Evolutionary conservation across 192 early-diverging fungal species (phyloP).

Genomic region (Mycoemilia scoparia): DNA sequence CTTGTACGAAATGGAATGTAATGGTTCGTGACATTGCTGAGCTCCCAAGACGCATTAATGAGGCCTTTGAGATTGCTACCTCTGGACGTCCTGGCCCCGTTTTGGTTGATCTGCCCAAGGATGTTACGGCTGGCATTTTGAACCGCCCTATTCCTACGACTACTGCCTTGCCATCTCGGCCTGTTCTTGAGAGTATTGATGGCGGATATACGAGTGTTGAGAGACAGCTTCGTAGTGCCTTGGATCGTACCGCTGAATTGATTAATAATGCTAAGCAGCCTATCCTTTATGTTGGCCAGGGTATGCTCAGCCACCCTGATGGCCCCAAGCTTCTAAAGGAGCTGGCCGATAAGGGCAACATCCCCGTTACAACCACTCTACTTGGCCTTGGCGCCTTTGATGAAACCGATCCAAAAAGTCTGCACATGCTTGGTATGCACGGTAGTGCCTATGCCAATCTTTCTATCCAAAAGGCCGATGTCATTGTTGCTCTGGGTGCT

Average conservation of each 20-base stretch:
- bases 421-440: slow-evolving; percentile 99
- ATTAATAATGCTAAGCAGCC: slow-evolving; percentile 81
- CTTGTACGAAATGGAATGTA: slow-evolving; percentile 99
- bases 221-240: slow-evolving; percentile 29
- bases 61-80: slow-evolving; percentile 94
- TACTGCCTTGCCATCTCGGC: slow-evolving; percentile 51
- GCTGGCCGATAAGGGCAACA: slow-evolving; percentile 72
- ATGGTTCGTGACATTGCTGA: slow-evolving; percentile 95
- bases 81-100: slow-evolving; percentile 92
- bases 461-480: slow-evolving; percentile 92
- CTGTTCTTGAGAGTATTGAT: slow-evolving; percentile 34
- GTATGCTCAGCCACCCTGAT: slow-evolving; percentile 62
- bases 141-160: slow-evolving; percentile 61
- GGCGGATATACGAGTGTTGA: slow-evolving; percentile 30
- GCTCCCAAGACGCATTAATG: slow-evolving; percentile 91
- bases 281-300: slow-evolving; percentile 90
- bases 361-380: slow-evolving; percentile 95
- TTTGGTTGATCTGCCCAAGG: slow-evolving; percentile 93
- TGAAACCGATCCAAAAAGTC: slow-evolving; percentile 67
- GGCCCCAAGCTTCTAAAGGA: slow-evolving; percentile 66
- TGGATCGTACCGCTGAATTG: slow-evolving; percentile 59
- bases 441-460: slow-evolving; percentile 93
- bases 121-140: slow-evolving; percentile 82
- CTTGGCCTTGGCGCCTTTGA: slow-evolving; percentile 86
- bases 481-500: slow-evolving; percentile 87